Percentiles rank a stretch among this genome's conserved stretches.
Conservation (phyloP, 768 basidiomycete species). For the Collybia mongolica region DNA sequence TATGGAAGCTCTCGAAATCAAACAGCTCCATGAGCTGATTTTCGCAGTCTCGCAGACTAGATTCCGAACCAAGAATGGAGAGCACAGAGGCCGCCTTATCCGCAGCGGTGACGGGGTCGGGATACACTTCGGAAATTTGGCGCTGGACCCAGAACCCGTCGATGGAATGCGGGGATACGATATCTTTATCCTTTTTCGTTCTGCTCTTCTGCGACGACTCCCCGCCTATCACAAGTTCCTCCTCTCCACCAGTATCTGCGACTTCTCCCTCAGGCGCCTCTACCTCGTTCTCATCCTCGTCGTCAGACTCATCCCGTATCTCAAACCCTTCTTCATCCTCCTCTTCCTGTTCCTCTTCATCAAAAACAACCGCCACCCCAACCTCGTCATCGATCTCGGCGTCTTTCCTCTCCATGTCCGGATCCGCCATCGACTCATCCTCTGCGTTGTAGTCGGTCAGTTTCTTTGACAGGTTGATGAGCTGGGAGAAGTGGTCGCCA, state of each 20-base stretch:
- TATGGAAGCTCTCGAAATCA: slow-evolving; percentile 88
- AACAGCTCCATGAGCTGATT: slow-evolving; percentile 97
- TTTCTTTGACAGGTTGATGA: slow-evolving; percentile 87
- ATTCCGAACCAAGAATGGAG: slow-evolving; percentile 82
- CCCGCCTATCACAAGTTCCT: slow-evolving; percentile 80
- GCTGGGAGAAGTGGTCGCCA: slow-evolving; percentile 77
- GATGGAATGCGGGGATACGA: slow-evolving; percentile 86
- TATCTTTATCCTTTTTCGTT: slow-evolving; percentile 67
- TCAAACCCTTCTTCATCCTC: slow-evolving; percentile 91
- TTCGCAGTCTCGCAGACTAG: slow-evolving; percentile 87
- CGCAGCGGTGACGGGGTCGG: slow-evolving; percentile 92
- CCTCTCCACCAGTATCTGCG: slow-evolving; percentile 47
- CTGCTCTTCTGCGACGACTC: slow-evolving; percentile 52
- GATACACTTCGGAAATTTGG: slow-evolving; percentile 85
- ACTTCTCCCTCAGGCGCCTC: slow-evolving; percentile 43
- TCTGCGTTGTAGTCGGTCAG: slow-evolving; percentile 94
- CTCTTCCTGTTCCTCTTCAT: slow-evolving; percentile 95
- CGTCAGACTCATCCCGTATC: slow-evolving; percentile 78
- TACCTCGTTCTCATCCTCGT: slow-evolving; percentile 67
- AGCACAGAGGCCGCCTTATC: slow-evolving; percentile 88
- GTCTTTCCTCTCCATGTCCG: slow-evolving; percentile 77
- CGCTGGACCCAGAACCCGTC: slow-evolving; percentile 99
- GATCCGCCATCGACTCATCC: slow-evolving; percentile 76
- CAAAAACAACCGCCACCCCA: slow-evolving; percentile 97
- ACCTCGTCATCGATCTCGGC: slow-evolving; percentile 94